Conservation (phyloP, 2,329 filamentous ascomycete genomes). For the Sordariomycetes sp. region DNA sequence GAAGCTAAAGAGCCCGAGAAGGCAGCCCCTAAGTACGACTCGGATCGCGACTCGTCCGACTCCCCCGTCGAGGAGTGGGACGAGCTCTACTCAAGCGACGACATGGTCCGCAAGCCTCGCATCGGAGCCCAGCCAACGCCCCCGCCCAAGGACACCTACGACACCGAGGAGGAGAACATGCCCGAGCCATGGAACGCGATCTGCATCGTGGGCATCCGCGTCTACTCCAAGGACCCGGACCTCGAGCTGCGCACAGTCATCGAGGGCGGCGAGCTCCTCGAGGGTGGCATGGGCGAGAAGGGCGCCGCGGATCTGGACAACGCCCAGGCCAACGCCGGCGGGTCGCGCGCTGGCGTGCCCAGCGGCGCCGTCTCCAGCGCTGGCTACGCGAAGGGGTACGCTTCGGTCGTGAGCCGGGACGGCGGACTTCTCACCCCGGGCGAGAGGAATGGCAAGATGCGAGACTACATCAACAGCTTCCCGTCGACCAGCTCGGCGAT, state of each 20-base stretch:
- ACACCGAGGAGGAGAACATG: constrained; percentile 48
- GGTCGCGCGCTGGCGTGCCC: constrained; percentile 23
- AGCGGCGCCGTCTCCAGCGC: constrained; percentile 3
- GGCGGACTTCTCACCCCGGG: constrained; percentile 11
- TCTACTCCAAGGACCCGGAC: constrained; percentile 49
- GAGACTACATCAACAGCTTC: constrained; percentile 16
- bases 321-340: constrained; percentile 45
- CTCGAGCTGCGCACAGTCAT: constrained; percentile 46
- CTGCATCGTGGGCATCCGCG: constrained; percentile 49
- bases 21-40: constrained; percentile 24
- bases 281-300: constrained; percentile 48
- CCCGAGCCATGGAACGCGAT: constrained; percentile 55
- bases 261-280: constrained; percentile 42
- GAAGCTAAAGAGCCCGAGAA: constrained; percentile 9
- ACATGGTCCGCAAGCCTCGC: constrained; percentile 43
- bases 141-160: constrained; percentile 28
- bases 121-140: constrained; percentile 24
- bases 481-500: constrained; percentile 17
- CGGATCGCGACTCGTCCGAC: constrained; percentile 47
- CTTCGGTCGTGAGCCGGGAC: constrained; percentile 15
- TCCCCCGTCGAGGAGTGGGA: constrained; percentile 53
- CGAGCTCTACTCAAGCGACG: constrained; percentile 48
- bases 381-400: constrained; percentile 7
- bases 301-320: constrained; percentile 47
- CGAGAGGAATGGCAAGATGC: constrained; percentile 14